Evolutionary conservation across 139 green algal genomes (phyloP).

Genomic region (Penium margaritaceum): DNA sequence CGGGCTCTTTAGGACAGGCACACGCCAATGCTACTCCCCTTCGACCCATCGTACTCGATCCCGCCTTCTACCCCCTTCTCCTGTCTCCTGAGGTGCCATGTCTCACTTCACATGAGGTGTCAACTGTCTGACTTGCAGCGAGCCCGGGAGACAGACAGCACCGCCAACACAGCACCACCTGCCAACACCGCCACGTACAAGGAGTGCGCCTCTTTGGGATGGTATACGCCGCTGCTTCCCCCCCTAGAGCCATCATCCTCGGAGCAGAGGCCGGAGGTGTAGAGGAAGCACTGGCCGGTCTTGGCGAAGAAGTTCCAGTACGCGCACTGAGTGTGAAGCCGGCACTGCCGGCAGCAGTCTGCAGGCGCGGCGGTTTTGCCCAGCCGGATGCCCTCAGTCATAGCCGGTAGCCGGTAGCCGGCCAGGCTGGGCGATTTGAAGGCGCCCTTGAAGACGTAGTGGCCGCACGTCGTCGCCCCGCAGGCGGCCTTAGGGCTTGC

Average conservation of each 20-base stretch:
- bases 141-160: too few relatives aligned
- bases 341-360: neutral
- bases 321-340: neutral
- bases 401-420: neutral
- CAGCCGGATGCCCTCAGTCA: neutral
- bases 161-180: too few relatives aligned
- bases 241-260: too few relatives aligned
- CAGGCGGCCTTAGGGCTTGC: neutral
- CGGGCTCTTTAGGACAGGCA: too few relatives aligned
- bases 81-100: too few relatives aligned
- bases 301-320: constrained; percentile 9
- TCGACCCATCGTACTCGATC: too few relatives aligned
- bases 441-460: constrained; percentile 2
- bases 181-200: neutral
- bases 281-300: neutral
- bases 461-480: constrained; percentile 1
- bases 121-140: too few relatives aligned
- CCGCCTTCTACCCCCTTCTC: too few relatives aligned
- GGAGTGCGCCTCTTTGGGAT: neutral
- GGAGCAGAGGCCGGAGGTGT: neutral
- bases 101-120: too few relatives aligned
- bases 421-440: neutral
- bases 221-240: neutral
- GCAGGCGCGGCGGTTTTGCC: neutral
- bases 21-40: too few relatives aligned